Conservation (phyloP, 257 asterid genomes). For the Jacaranda mimosifolia region DNA sequence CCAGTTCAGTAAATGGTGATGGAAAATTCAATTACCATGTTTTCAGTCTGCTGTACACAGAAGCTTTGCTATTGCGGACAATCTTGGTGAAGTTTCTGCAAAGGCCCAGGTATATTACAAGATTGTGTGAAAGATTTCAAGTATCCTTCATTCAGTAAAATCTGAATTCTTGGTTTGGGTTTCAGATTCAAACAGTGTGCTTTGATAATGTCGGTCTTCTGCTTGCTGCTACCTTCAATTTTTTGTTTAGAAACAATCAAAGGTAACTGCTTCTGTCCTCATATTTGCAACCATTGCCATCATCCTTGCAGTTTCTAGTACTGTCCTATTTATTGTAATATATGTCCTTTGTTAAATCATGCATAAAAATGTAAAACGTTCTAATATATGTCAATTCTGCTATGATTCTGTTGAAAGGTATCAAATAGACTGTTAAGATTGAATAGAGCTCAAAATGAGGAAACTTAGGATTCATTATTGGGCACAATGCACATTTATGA, state of each 20-base stretch:
- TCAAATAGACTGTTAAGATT: slow-evolving; percentile 1
- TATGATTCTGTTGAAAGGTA: background rate
- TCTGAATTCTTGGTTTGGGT: slow-evolving; percentile 39
- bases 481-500: slow-evolving; percentile 7
- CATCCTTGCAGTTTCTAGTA: background rate
- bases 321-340: slow-evolving; percentile 10
- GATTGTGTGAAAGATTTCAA: slow-evolving; percentile 7
- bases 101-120: slow-evolving; percentile 75
- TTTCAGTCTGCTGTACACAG: slow-evolving; percentile 91
- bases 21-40: slow-evolving; percentile 27
- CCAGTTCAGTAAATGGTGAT: slow-evolving; percentile 31
- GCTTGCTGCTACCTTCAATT: slow-evolving; percentile 82
- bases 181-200: slow-evolving; percentile 98
- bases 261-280: slow-evolving; percentile 54
- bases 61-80: slow-evolving; percentile 92
- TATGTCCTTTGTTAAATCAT: background rate
- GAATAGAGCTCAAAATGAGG: background rate
- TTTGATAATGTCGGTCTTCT: slow-evolving; percentile 91
- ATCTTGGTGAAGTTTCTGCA: slow-evolving; percentile 95
- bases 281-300: background rate
- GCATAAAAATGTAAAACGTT: background rate
- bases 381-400: background rate
- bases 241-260: slow-evolving; percentile 66
- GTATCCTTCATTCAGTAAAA: slow-evolving; percentile 13
- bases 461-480: background rate